Conservation (phyloP, 352 stramenopile genomes). For the Pythium myriotylum region DNA sequence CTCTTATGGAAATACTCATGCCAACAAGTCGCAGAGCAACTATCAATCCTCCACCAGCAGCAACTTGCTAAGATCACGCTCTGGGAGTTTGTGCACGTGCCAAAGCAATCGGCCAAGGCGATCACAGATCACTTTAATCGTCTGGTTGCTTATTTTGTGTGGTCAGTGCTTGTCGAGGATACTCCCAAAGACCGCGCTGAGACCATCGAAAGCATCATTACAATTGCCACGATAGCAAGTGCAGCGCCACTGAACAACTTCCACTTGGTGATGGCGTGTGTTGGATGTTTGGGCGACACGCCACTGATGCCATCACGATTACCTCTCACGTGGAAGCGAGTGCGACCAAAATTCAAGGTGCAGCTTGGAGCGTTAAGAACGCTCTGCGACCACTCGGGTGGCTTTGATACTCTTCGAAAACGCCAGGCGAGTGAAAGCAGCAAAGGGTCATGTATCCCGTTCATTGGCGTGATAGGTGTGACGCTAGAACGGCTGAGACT, state of each 20-base stretch:
- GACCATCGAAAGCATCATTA: constrained; percentile 73
- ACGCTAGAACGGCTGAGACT: constrained; percentile 61
- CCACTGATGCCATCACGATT: constrained; percentile 72
- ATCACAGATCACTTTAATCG: constrained; percentile 69
- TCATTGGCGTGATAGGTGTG: constrained; percentile 72
- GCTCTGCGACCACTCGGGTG: constrained; percentile 69
- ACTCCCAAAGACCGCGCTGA: constrained; percentile 66
- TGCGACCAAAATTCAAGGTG: constrained; percentile 66
- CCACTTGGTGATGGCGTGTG: constrained; percentile 78
- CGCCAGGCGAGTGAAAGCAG: constrained; percentile 51
- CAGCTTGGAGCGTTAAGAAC: constrained; percentile 60
- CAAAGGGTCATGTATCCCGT: constrained; percentile 55
- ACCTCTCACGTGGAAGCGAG: constrained; percentile 72
- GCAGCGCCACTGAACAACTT: constrained; percentile 64
- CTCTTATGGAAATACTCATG: constrained; percentile 58
- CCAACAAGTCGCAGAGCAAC: constrained; percentile 60
- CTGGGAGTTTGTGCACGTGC: constrained; percentile 62
- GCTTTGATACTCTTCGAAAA: constrained; percentile 70
- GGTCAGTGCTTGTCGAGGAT: constrained; percentile 74
- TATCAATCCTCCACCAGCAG: constrained; percentile 64
- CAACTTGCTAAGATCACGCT: constrained; percentile 49
- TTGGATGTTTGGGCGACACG: constrained; percentile 70
- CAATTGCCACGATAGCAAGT: constrained; percentile 52
- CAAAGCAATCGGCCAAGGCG: constrained; percentile 46
- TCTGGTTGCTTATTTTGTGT: constrained; percentile 71